Conservation (phyloP, 345 rosid genomes). For the Raphanus raphanistrum region DNA sequence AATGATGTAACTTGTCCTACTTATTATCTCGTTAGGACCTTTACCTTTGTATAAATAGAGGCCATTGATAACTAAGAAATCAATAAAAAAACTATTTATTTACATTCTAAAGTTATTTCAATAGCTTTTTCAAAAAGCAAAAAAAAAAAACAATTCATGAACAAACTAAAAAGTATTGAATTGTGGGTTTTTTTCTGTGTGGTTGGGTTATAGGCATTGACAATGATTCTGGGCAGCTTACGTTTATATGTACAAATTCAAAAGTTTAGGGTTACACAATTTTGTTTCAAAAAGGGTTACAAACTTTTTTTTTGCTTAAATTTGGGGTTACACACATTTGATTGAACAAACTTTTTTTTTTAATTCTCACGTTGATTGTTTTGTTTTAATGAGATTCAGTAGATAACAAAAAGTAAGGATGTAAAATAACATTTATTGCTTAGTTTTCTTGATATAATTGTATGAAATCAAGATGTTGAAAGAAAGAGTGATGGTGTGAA, state of each 20-base stretch:
- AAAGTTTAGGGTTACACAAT: background rate
- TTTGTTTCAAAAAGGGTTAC: too few relatives aligned
- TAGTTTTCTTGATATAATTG: background rate
- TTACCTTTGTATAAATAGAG: too few relatives aligned
- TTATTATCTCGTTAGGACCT: too few relatives aligned
- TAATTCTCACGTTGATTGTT: slow-evolving; percentile 4
- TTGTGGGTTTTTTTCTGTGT: background rate
- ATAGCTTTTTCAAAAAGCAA: background rate
- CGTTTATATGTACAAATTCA: background rate
- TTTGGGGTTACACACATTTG: background rate
- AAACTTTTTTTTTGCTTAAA: too few relatives aligned
- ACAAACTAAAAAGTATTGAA: background rate
- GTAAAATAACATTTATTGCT: background rate
- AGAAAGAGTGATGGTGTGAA: slow-evolving; percentile 22
- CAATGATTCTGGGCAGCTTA: background rate
- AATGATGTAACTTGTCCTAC: too few relatives aligned
- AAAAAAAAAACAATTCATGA: background rate
- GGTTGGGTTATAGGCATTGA: background rate
- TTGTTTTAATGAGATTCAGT: background rate
- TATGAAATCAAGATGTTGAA: background rate
- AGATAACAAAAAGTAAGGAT: background rate
- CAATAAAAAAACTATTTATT: too few relatives aligned
- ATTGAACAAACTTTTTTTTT: background rate
- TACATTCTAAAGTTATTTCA: too few relatives aligned
- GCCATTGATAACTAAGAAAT: too few relatives aligned